Percentiles rank a stretch among this genome's conserved stretches.
phyloP scores from a whole-genome alignment of 192 early-diverging fungal species.

The Coemansia aciculifera region DNA sequence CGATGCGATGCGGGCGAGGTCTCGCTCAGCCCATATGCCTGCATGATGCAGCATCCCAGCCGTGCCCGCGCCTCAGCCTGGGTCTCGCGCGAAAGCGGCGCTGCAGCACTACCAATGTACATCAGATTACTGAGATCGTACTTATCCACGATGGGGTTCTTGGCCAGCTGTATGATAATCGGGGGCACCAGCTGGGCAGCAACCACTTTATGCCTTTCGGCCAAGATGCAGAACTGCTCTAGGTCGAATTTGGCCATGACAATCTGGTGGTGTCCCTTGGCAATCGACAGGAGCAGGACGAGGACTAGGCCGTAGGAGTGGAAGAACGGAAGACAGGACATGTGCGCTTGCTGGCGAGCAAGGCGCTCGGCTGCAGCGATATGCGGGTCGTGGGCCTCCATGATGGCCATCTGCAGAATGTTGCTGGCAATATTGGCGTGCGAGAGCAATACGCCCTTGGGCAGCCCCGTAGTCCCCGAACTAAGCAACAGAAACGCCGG shows the following conservation, averaged over 20 bases:
- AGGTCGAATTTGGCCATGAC: conserved; percentile 79
- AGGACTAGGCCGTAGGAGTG: conserved; percentile 69
- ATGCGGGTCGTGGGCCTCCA: not conserved
- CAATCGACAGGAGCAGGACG: conserved; percentile 24
- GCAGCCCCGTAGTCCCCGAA: conserved; percentile 57
- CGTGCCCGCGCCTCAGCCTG: conserved; percentile 50
- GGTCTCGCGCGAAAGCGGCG: conserved; percentile 73
- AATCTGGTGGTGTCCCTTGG: conserved; percentile 60
- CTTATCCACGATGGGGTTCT: conserved; percentile 71
- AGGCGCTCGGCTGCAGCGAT: not conserved
- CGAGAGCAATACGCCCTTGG: conserved; percentile 83
- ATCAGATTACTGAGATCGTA: conserved; percentile 71
- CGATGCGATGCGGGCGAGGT: conserved; percentile 46
- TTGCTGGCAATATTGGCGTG: conserved; percentile 74
- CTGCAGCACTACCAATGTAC: conserved; percentile 70
- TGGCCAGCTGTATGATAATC: conserved; percentile 67
- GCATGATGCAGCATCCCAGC: conserved; percentile 48
- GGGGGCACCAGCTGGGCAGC: conserved; percentile 68
- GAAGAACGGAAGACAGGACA: conserved; percentile 65
- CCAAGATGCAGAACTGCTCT: conserved; percentile 57
- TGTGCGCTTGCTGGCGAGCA: conserved; percentile 9
- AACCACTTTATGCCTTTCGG: conserved; percentile 71
- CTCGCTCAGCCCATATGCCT: conserved; percentile 74
- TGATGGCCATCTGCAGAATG: conserved; percentile 45
- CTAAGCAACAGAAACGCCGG: conserved; percentile 47